Percentiles rank a stretch among this genome's conserved stretches.
phyloP scores from a whole-genome alignment of 805 yeast genomes.

The Candida quercuum region DNA sequence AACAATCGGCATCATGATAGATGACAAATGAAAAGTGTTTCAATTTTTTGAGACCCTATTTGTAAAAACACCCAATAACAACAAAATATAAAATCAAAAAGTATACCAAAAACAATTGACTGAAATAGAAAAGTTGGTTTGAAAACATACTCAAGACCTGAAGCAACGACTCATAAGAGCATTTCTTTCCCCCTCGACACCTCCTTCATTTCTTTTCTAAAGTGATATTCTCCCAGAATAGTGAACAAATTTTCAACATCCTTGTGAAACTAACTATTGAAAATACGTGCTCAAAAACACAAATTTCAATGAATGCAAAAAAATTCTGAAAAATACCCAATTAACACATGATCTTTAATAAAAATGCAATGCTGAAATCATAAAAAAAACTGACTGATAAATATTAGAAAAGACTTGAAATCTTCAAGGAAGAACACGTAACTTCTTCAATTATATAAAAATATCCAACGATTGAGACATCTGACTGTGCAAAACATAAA shows the following conservation, averaged over 20 bases:
- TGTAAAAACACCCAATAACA: constrained; percentile 1
- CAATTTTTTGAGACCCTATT: neutral
- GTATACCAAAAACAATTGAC: neutral
- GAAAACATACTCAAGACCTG: neutral
- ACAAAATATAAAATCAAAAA: constrained; percentile 3
- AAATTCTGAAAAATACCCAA: neutral
- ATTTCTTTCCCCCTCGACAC: neutral
- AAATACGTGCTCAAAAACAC: neutral
- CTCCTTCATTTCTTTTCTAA: constrained; percentile 1
- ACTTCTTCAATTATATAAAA: neutral
- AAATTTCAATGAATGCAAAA: neutral
- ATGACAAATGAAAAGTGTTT: too few species aligned
- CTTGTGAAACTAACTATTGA: too few species aligned
- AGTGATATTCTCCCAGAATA: neutral
- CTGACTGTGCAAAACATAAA: constrained; percentile 11
- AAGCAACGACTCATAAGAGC: neutral
- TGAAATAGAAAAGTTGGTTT: constrained; percentile 2
- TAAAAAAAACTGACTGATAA: neutral
- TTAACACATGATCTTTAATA: neutral
- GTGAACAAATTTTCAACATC: neutral
- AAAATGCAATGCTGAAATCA: neutral
- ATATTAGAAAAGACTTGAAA: neutral
- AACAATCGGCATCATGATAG: too few species aligned
- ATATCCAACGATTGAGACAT: constrained; percentile 12
- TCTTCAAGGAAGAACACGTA: neutral